Percentiles rank a stretch among this genome's conserved stretches.
Evolutionary conservation across 2,329 filamentous ascomycete genomes (phyloP).

Genomic region (Cercospora sp.): DNA sequence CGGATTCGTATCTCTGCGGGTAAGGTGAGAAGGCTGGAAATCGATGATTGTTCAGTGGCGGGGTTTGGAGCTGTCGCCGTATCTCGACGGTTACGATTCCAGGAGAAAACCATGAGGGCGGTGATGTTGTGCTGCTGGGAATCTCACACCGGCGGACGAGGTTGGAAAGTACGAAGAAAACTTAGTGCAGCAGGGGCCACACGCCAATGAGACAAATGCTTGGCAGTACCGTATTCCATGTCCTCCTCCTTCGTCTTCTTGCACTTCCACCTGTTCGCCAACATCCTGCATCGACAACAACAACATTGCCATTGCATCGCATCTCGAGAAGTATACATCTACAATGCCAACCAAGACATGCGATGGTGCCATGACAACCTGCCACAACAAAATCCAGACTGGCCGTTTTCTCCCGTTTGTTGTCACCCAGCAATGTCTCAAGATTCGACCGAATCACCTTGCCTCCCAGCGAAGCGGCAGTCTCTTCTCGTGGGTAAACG

Average conservation of each 20-base stretch:
- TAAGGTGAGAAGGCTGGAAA: conserved; percentile 5
- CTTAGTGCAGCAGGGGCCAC: background rate
- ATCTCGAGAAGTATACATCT: no score
- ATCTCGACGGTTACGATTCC: background rate
- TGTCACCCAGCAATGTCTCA: conserved; percentile 7
- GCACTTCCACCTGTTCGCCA: background rate
- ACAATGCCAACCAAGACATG: background rate
- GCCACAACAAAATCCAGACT: background rate
- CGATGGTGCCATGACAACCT: background rate
- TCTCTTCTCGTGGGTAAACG: background rate
- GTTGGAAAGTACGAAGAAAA: background rate
- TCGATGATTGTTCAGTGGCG: background rate
- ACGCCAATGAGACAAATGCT: background rate
- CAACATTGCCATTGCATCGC: background rate
- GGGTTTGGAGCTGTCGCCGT: background rate
- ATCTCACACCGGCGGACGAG: background rate
- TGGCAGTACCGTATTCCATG: background rate
- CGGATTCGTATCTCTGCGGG: conserved; percentile 15
- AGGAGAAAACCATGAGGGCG: background rate
- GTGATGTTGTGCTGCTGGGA: background rate
- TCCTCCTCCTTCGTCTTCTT: background rate
- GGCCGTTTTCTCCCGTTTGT: background rate
- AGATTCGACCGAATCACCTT: background rate
- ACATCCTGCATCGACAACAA: background rate
- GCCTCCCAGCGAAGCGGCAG: background rate